A percentile compares a stretch with the other conserved stretches of the same genome.
phyloP scores from a whole-genome alignment of 2,329 filamentous ascomycete genomes.

The Fusarium sp. region DNA sequence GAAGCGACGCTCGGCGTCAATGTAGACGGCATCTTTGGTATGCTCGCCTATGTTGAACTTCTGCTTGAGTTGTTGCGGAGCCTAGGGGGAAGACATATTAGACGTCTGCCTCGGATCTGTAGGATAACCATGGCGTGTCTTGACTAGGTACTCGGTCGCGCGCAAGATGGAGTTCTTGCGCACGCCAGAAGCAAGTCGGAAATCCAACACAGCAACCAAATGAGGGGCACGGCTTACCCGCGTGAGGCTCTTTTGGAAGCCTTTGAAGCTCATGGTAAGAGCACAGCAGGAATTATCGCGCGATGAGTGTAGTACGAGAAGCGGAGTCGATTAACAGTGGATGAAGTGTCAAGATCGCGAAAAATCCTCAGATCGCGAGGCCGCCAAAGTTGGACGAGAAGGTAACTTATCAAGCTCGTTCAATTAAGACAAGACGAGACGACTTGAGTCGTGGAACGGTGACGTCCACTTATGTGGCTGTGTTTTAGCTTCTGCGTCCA shows the following conservation, averaged over 20 bases:
- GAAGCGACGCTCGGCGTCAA: slow-evolving; percentile 94
- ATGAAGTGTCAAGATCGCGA: slow-evolving; percentile 28
- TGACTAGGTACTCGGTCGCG: neutral
- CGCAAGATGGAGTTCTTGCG: slow-evolving; percentile 32
- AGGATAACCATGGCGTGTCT: slow-evolving; percentile 3
- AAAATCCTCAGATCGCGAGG: slow-evolving; percentile 47
- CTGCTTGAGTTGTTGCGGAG: slow-evolving; percentile 90
- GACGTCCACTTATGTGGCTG: slow-evolving; percentile 53
- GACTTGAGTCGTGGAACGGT: slow-evolving; percentile 45
- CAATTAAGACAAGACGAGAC: slow-evolving; percentile 40
- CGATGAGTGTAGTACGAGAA: slow-evolving; percentile 12
- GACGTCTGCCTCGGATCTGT: slow-evolving; percentile 1
- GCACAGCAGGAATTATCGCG: slow-evolving; percentile 20
- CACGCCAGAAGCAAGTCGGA: slow-evolving; percentile 26
- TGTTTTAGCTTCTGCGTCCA: slow-evolving; percentile 31
- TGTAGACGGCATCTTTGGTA: slow-evolving; percentile 94
- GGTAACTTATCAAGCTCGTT: slow-evolving; percentile 43
- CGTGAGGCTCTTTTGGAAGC: slow-evolving; percentile 89
- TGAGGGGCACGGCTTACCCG: slow-evolving; percentile 72
- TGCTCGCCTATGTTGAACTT: slow-evolving; percentile 96
- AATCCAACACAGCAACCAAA: slow-evolving; percentile 31
- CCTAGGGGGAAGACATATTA: slow-evolving; percentile 59
- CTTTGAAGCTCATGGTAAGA: slow-evolving; percentile 90
- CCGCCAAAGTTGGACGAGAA: slow-evolving; percentile 46
- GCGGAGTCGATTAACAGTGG: slow-evolving; percentile 18